Evolutionary conservation across 169 alveolate genomes (phyloP).

Genomic region (Pseudocohnilembus persalinus): DNA sequence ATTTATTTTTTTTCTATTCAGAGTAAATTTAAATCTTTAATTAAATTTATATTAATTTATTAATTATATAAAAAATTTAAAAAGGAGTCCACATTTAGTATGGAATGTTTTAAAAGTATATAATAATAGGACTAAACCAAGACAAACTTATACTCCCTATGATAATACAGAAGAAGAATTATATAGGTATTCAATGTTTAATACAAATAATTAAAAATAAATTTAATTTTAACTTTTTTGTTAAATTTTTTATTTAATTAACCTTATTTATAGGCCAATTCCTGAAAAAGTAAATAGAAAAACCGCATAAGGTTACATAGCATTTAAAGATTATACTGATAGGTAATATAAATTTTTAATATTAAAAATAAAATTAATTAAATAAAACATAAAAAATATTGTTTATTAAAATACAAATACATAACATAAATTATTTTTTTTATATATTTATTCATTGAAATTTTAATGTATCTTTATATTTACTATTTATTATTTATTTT

Average conservation of each 20-base stretch:
- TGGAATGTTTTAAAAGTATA: slow-evolving; percentile 23
- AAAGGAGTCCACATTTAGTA: slow-evolving; percentile 13
- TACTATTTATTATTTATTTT: too few relatives aligned
- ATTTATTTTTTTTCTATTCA: too few relatives aligned
- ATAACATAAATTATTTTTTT: too few relatives aligned
- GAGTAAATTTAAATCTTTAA: not conserved
- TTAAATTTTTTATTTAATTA: not conserved
- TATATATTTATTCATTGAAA: too few relatives aligned
- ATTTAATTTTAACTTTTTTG: not conserved
- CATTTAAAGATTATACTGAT: slow-evolving; percentile 7
- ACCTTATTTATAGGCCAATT: slow-evolving; percentile 1
- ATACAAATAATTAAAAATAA: not conserved
- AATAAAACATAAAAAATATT: too few relatives aligned
- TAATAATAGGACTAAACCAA: slow-evolving; percentile 14
- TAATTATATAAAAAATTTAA: slow-evolving; percentile 17
- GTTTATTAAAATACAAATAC: too few relatives aligned
- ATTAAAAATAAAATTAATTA: not conserved
- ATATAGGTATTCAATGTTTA: not conserved
- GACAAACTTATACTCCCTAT: slow-evolving; percentile 1
- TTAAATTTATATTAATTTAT: not conserved
- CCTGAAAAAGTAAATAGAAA: slow-evolving; percentile 16
- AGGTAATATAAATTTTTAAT: slow-evolving; percentile 11
- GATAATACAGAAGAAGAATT: slow-evolving; percentile 10
- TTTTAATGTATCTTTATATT: too few relatives aligned
- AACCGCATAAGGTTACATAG: slow-evolving; percentile 20